Base-by-base conservation (phyloP, 139 green algal species). In the Astrephomene gubernaculifera region DNA sequence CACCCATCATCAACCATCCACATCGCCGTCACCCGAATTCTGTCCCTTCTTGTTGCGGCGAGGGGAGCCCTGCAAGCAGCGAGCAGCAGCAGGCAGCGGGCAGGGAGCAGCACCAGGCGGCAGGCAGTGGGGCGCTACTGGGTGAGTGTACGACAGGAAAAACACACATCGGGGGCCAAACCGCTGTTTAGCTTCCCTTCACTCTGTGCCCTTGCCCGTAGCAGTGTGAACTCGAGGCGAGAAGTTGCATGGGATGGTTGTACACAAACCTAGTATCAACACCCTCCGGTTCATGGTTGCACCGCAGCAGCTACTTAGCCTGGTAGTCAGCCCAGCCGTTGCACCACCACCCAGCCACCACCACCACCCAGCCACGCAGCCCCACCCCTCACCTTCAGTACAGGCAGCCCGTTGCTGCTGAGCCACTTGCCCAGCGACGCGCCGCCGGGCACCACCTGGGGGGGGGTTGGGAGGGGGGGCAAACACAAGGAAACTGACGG, bases 381-480 rank as follows among this genome's bases (percentile, higher is more conserved):
- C 9, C 39, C 21, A 38, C 43, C 36, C 31, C 74, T 1, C 39
- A 82, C 74, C 74, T 82, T 82, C 38, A 82, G 74, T 27, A 82
- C 31, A 19, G 74, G 74, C 33, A 82, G 39, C 0, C 74, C 74
- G 39, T 82, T 82, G 74, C 25, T 35, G 2, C 8, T 27, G 2
- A 82, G 74, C 74, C 74, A 82, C 33, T 54, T 54, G 54, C 74
- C 74, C 7, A 82, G 74, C 0, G 74, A 82, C 4, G 71, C 25
- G 25, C 74, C 74, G 24, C 71, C 74, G 0, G 74, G 74, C 31
- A 82, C 54, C 1, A 82, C 73, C 73, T 81, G 53, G 6, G n/a
- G 19, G 22, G 57, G 6, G 22, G 57, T 14, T n/a, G 17, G 57
- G 6, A 67, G 6, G 22, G 57, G 17, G 57, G 22, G n/a, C 19